Evolutionary conservation across 1,284 basidiomycete genomes (phyloP).

Genomic region (Ganoderma meredithae): DNA sequence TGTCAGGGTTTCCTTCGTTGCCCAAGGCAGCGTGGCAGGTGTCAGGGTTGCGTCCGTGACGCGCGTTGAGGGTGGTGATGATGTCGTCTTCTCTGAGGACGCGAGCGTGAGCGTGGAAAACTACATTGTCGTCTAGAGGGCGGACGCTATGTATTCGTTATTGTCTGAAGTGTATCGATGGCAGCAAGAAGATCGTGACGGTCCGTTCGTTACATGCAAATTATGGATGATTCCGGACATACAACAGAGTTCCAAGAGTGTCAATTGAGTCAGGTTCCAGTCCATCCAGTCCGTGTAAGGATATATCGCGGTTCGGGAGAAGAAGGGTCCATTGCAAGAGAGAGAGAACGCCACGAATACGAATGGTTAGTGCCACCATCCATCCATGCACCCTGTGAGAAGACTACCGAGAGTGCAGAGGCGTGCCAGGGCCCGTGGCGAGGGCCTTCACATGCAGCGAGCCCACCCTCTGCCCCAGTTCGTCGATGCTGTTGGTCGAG

Average conservation of each 20-base stretch:
- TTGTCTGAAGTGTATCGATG: constrained; percentile 29
- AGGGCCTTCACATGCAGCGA: constrained; percentile 24
- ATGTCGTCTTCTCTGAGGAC: constrained; percentile 81
- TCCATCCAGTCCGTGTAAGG: constrained; percentile 22
- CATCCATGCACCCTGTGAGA: background rate
- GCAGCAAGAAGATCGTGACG: constrained; percentile 17
- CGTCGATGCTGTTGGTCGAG: constrained; percentile 30
- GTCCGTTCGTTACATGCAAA: constrained; percentile 10
- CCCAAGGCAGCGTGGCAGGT: constrained; percentile 79
- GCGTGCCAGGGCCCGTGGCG: constrained; percentile 13
- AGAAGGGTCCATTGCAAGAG: background rate
- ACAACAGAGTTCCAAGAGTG: constrained; percentile 25
- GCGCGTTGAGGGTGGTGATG: constrained; percentile 64
- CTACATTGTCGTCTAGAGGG: constrained; percentile 53
- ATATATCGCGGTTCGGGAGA: background rate
- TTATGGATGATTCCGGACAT: constrained; percentile 12
- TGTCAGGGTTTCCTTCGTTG: constrained; percentile 84
- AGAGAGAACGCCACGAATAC: background rate
- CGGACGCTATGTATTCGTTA: constrained; percentile 27
- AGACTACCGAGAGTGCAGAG: constrained; percentile 24
- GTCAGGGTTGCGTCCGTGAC: constrained; percentile 68
- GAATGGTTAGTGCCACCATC: background rate
- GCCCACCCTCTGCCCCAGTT: constrained; percentile 29
- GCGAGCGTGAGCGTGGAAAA: constrained; percentile 75
- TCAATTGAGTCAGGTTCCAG: constrained; percentile 2